Evolutionary conservation across 306 rosid species (phyloP), one percentile per base, ranked within the genome.

Genomic region (Cicer yamashitae): DNA sequence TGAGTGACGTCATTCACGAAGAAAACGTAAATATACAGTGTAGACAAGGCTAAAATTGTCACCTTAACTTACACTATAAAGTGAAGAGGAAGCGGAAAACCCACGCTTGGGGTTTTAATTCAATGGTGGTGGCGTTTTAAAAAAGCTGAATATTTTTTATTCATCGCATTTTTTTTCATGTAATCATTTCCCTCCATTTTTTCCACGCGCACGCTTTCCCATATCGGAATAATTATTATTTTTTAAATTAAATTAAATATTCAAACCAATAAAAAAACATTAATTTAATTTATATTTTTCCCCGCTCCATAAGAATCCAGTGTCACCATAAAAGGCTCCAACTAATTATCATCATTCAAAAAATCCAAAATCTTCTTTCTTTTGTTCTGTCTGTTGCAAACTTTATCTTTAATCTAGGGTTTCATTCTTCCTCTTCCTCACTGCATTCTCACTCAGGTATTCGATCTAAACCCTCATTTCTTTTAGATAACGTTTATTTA

Each of bases 141-240:
- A 69, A 69, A 59, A 18, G 76, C 12, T 12, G 10, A 39, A 30
- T 58, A 40, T 0, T 54, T 54, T 61, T 61, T 56, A 67, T 39
- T 52, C 7, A 50, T 52, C 30, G 6, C 12, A 18, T 18, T 56
- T 66, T 54, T 72, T 44, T 72, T 44, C 54, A 46, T 74, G 17
- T 20, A 71, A 81, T 81, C 77, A 81, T 81, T 81, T 81, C 84
- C 81, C 84, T 81, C 84, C 84, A 13, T 11, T 81, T 81, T 68
- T 60, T 40, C 57, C 72, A 80, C 59, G 45, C 52, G 67, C 80
- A 74, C 76, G 76, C 80, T 73, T 58, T 11, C 25, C 51, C 43
- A 13, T 48, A 25, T 71, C 64, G 6, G 0, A 6, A 43, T 53
- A 41, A 30, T 20, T 7, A 17, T 59, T 50, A 41, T 17, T 63